Evolutionary conservation across 2,329 filamentous ascomycete genomes (phyloP).

Genomic region (Penicillium oxalicum): DNA sequence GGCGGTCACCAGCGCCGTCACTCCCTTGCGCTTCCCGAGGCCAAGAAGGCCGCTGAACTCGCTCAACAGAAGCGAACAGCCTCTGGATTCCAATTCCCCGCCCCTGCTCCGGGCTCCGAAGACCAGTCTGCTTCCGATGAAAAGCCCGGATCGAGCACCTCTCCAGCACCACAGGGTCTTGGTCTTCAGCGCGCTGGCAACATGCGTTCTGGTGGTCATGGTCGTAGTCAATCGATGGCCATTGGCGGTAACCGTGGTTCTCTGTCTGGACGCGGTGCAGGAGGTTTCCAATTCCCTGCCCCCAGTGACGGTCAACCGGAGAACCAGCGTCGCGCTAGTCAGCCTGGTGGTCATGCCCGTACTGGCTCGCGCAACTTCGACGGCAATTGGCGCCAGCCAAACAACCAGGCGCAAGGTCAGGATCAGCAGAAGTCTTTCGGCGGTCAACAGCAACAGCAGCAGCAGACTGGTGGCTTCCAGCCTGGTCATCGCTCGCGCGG

Average conservation of each 20-base stretch:
- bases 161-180: conserved; percentile 57
- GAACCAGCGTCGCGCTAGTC: conserved; percentile 69
- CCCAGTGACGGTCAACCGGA: conserved; percentile 52
- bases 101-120: conserved; percentile 56
- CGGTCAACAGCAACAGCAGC: conserved; percentile 53
- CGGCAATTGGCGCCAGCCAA: conserved; percentile 91
- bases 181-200: conserved; percentile 67
- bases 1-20: conserved; percentile 87
- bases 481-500: conserved; percentile 81
- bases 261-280: conserved; percentile 57
- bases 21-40: conserved; percentile 88
- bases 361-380: conserved; percentile 91
- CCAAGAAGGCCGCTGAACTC: conserved; percentile 93
- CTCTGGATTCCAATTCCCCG: conserved; percentile 89
- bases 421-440: conserved; percentile 55
- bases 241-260: conserved; percentile 62
- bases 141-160: conserved; percentile 29
- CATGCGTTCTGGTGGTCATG: conserved; percentile 72
- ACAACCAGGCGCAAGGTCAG: conserved; percentile 44
- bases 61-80: conserved; percentile 95
- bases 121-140: conserved; percentile 52
- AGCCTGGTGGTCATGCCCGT: conserved; percentile 68
- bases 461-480: conserved; percentile 65
- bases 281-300: conserved; percentile 65
- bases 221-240: conserved; percentile 45